A percentile compares a stretch with the other conserved stretches of the same genome.
These are phyloP conservation scores for Asterophora parasitica DNA, from an alignment of 768 basidiomycete genomes.

Conservation along the genomic window DNA sequence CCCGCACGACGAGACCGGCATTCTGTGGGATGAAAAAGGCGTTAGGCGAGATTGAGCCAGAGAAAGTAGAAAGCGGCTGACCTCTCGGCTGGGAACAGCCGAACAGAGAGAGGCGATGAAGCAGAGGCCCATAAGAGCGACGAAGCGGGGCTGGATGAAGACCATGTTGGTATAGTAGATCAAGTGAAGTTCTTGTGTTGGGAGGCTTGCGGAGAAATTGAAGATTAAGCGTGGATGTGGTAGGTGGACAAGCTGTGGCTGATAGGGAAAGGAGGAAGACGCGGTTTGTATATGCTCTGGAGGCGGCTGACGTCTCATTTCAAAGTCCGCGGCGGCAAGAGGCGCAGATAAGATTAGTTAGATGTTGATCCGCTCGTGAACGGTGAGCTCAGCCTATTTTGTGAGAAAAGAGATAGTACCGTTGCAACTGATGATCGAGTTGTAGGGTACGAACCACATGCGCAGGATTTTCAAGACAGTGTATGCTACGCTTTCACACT, in stretches of 20 bases:
- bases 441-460: no score
- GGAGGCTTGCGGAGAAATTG: not conserved
- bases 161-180: not conserved
- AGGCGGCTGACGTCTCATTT: not conserved
- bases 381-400: no score
- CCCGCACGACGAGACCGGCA: not conserved
- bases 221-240: not conserved
- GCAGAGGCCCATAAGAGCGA: constrained; percentile 6
- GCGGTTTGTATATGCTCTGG: not conserved
- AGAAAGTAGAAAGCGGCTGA: not conserved
- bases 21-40: not conserved
- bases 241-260: not conserved
- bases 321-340: no score
- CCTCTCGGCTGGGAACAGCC: not conserved
- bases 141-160: constrained; percentile 3
- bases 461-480: no score
- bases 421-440: no score
- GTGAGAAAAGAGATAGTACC: no score
- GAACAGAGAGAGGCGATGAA: not conserved
- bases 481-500: no score
- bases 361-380: no score
- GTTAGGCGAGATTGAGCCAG: not conserved
- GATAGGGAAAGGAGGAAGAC: not conserved
- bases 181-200: not conserved
- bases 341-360: no score